These are phyloP conservation scores for Penicillium desertorum DNA, from an alignment of 495 filamentous ascomycete genomes.

Conservation along the genomic window DNA sequence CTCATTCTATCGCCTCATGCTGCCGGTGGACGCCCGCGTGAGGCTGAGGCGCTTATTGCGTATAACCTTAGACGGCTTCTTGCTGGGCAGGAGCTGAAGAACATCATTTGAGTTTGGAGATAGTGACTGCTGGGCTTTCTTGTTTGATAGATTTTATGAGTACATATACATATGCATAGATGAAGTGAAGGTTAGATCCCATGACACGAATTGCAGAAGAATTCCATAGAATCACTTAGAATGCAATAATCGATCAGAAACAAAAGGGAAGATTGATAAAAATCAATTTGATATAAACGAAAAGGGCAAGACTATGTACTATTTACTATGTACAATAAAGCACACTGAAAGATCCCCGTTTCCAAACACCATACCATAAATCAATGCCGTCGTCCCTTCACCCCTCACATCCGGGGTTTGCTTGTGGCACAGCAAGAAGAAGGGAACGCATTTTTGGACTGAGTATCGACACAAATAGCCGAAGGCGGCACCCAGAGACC, in stretches of 20 bases:
- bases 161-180: slow-evolving; percentile 1
- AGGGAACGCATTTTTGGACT: slow-evolving; percentile 29
- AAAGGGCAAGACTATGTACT: not conserved
- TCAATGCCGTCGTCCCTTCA: not conserved
- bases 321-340: slow-evolving; percentile 8
- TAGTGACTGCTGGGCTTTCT: not conserved
- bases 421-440: slow-evolving; percentile 27
- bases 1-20: slow-evolving; percentile 67
- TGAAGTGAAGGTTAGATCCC: not conserved
- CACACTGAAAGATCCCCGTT: not conserved
- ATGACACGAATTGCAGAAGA: not conserved
- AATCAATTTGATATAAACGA: not conserved
- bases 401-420: slow-evolving; percentile 5
- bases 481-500: slow-evolving; percentile 66
- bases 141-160: not conserved
- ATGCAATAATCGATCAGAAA: not conserved
- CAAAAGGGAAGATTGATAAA: not conserved
- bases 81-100: slow-evolving; percentile 53
- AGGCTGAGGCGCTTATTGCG: slow-evolving; percentile 53
- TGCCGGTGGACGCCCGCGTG: slow-evolving; percentile 59
- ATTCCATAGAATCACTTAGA: not conserved
- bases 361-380: not conserved
- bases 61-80: slow-evolving; percentile 54
- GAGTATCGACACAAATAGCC: slow-evolving; percentile 32
- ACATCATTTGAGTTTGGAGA: slow-evolving; percentile 38